These are phyloP conservation scores for Adansonia grandidieri DNA, from an alignment of 441 rosid species.

Conservation along the genomic window DNA sequence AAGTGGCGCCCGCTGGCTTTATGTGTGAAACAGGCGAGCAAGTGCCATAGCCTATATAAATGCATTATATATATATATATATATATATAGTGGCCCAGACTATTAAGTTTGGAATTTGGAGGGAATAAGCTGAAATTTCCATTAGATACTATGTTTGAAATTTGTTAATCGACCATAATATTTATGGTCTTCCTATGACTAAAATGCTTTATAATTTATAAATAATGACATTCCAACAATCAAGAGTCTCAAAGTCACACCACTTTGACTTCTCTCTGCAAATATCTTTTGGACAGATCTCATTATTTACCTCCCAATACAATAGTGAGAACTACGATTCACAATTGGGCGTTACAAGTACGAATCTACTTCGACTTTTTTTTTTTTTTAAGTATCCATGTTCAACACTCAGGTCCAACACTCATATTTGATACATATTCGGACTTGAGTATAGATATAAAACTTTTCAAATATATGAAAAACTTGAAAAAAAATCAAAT, in stretches of 20 bases:
- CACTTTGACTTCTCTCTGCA: background rate
- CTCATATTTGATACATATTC: too few species aligned
- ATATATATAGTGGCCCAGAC: background rate
- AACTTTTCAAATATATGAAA: too few species aligned
- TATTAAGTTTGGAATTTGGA: background rate
- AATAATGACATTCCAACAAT: background rate
- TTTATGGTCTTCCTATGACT: background rate
- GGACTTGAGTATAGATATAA: too few species aligned
- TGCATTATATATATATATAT: background rate
- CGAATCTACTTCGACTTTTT: background rate
- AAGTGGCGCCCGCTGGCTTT: slow-evolving; percentile 8
- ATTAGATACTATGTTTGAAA: background rate
- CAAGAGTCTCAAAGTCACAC: background rate
- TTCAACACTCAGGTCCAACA: too few species aligned
- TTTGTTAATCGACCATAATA: background rate
- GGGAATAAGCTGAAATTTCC: background rate
- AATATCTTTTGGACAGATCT: background rate
- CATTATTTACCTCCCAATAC: background rate
- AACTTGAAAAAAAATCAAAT: too few species aligned
- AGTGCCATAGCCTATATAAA: background rate
- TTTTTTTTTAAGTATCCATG: too few species aligned
- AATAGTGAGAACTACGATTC: too few species aligned
- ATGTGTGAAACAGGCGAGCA: background rate
- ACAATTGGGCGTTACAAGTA: too few species aligned
- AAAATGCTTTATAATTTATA: background rate